Evolutionary conservation across 495 filamentous ascomycete genomes (phyloP).

Genomic region (Penicillium subrubescens): DNA sequence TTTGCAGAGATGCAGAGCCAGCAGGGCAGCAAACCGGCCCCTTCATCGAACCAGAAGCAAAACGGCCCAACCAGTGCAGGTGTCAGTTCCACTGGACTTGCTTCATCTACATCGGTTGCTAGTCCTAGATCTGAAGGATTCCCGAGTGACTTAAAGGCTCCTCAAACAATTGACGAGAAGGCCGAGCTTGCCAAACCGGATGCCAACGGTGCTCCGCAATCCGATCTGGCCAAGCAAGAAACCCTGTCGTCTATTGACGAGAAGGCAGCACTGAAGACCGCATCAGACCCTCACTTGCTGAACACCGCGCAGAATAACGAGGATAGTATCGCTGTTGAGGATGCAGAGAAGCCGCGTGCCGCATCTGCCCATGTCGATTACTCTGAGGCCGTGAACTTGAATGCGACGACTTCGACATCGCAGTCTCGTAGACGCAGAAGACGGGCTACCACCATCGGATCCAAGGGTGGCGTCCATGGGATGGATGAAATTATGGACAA

Average conservation of each 20-base stretch:
- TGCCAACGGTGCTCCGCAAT: constrained; percentile 13
- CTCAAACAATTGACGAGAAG: constrained; percentile 34
- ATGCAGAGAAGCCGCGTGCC: constrained; percentile 37
- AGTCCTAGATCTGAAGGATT: constrained; percentile 27
- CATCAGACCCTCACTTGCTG: constrained; percentile 27
- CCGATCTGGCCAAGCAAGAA: constrained; percentile 34
- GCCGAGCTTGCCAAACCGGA: constrained; percentile 13
- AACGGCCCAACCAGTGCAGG: constrained; percentile 48
- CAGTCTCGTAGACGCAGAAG: constrained; percentile 59
- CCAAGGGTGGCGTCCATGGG: constrained; percentile 68
- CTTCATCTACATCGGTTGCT: constrained; percentile 24
- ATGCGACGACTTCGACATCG: constrained; percentile 26
- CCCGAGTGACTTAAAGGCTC: constrained; percentile 22
- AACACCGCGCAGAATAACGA: constrained; percentile 25
- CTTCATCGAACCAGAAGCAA: constrained; percentile 37
- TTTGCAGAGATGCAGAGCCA: constrained; percentile 73
- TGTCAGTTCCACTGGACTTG: constrained; percentile 21
- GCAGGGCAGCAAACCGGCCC: constrained; percentile 40
- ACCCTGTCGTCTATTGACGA: constrained; percentile 41
- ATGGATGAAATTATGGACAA: constrained; percentile 72
- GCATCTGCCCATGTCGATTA: constrained; percentile 46
- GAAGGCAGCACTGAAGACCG: constrained; percentile 41
- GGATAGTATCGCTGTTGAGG: constrained; percentile 30
- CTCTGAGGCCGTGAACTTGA: constrained; percentile 52
- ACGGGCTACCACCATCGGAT: constrained; percentile 75